Conservation (phyloP, 768 basidiomycete genomes). For the Macrolepiota albuminosa region DNA sequence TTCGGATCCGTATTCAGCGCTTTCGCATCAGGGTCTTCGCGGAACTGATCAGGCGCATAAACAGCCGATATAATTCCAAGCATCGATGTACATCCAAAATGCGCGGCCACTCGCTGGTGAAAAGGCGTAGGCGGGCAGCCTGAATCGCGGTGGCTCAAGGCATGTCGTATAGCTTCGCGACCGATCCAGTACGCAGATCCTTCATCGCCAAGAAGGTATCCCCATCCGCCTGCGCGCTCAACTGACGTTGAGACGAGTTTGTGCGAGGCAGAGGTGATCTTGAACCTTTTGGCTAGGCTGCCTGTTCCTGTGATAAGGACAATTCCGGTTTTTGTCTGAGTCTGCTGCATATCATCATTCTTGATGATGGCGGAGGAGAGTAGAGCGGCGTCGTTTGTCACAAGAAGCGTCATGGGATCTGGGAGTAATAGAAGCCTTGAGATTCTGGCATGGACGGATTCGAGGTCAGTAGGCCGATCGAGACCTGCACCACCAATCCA, state of each 20-base stretch:
- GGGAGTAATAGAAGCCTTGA: slow-evolving; percentile 12
- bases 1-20: slow-evolving; percentile 18
- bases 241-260: slow-evolving; percentile 12
- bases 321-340: slow-evolving; percentile 15
- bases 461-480: slow-evolving; percentile 18
- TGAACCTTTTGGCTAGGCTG: slow-evolving; percentile 20
- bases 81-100: slow-evolving; percentile 17
- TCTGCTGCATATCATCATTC: not conserved
- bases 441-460: slow-evolving; percentile 13
- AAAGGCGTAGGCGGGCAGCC: slow-evolving; percentile 16
- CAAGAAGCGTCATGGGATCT: slow-evolving; percentile 12
- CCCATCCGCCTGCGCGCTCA: slow-evolving; percentile 21
- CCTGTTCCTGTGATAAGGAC: slow-evolving; percentile 23
- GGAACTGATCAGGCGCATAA: slow-evolving; percentile 15
- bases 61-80: slow-evolving; percentile 19
- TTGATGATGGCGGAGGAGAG: slow-evolving; percentile 20
- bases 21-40: slow-evolving; percentile 1
- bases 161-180: slow-evolving; percentile 19
- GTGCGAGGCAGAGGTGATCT: slow-evolving; percentile 7
- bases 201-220: slow-evolving; percentile 24
- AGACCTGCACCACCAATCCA: slow-evolving; percentile 25
- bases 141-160: slow-evolving; percentile 14
- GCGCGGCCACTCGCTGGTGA: slow-evolving; percentile 13
- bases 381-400: slow-evolving; percentile 25
- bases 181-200: slow-evolving; percentile 22